Conservation (phyloP, 1,284 basidiomycete species). For the Thelephora terrestris region DNA sequence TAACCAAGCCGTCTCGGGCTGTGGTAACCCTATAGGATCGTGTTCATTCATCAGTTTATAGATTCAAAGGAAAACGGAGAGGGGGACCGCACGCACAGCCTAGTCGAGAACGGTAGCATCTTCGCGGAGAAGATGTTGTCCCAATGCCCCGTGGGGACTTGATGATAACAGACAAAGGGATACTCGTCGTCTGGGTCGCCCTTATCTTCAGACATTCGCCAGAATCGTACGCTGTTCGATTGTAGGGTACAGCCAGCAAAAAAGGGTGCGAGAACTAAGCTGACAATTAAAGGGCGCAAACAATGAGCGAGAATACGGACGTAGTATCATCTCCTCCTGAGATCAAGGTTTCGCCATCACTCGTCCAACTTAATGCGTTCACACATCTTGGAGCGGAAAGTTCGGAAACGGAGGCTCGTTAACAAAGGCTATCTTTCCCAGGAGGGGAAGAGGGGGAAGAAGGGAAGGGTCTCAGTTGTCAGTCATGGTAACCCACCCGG, state of each 20-base stretch:
- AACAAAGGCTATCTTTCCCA: background rate
- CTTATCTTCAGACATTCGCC: conserved; percentile 39
- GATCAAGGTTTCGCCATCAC: conserved; percentile 62
- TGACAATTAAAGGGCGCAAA: conserved; percentile 1
- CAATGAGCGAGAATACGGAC: conserved; percentile 32
- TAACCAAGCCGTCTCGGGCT: conserved; percentile 72
- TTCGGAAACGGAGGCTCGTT: background rate
- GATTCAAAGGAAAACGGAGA: background rate
- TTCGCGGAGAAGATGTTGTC: conserved; percentile 85
- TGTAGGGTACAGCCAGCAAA: conserved; percentile 16
- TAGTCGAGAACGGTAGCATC: conserved; percentile 67
- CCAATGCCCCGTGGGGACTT: conserved; percentile 71
- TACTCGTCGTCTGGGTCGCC: conserved; percentile 29
- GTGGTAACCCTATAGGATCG: conserved; percentile 48
- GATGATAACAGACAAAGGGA: conserved; percentile 52
- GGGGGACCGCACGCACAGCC: conserved; percentile 37
- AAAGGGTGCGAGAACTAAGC: conserved; percentile 12
- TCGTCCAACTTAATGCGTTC: conserved; percentile 80
- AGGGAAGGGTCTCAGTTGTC: too few species aligned
- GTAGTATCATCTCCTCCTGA: conserved; percentile 80
- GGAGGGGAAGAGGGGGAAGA: background rate
- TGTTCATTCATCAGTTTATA: background rate
- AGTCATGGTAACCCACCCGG: conserved; percentile 36
- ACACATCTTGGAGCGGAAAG: conserved; percentile 46
- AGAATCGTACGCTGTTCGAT: conserved; percentile 49